Base-by-base conservation (phyloP, 192 early-diverging fungal species). In the Gamsiella multidivaricata region DNA sequence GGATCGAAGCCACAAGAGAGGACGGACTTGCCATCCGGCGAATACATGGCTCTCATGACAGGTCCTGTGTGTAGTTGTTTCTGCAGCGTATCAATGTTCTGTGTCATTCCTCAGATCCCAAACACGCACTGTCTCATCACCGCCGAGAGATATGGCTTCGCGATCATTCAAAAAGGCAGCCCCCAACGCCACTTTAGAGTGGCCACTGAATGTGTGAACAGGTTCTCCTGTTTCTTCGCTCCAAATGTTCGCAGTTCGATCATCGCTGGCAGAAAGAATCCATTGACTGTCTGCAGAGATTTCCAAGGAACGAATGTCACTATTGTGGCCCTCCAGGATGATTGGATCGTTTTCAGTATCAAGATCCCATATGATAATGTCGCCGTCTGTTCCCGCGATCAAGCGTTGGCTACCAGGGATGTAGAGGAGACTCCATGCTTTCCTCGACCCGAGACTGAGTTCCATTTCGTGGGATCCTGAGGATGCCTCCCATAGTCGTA, bases 401-500 rank as follows among this genome's bases (percentile, higher is more conserved):
- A 36, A 17, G 29, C 20, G 33, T n/a, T n/a, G n/a, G n/a, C n/a
- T n/a, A n/a, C n/a, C n/a, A n/a, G n/a, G n/a, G n/a, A n/a, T n/a
- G n/a, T n/a, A n/a, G n/a, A n/a, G n/a, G n/a, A n/a, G n/a, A n/a
- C n/a, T n/a, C n/a, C n/a, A n/a, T n/a, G n/a, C n/a, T n/a, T n/a
- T n/a, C n/a, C n/a, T n/a, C n/a, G n/a, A n/a, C n/a, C n/a, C n/a
- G n/a, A n/a, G n/a, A n/a, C n/a, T n/a, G n/a, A n/a, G n/a, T n/a
- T n/a, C n/a, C n/a, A n/a, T n/a, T n/a, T n/a, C n/a, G n/a, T n/a
- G n/a, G n/a, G n/a, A n/a, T n/a, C n/a, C n/a, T n/a, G n/a, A n/a
- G n/a, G n/a, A n/a, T n/a, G n/a, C 15, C 9, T 32, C 9, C 58
- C 58, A 61, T 3, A 47, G 26, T 26, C 58, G 43, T 18, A 61